Evolutionary conservation across 164 flowering plant genomes (phyloP), one percentile per base, ranked within the genome.

Genomic region (grape (Vitis vinifera)): DNA sequence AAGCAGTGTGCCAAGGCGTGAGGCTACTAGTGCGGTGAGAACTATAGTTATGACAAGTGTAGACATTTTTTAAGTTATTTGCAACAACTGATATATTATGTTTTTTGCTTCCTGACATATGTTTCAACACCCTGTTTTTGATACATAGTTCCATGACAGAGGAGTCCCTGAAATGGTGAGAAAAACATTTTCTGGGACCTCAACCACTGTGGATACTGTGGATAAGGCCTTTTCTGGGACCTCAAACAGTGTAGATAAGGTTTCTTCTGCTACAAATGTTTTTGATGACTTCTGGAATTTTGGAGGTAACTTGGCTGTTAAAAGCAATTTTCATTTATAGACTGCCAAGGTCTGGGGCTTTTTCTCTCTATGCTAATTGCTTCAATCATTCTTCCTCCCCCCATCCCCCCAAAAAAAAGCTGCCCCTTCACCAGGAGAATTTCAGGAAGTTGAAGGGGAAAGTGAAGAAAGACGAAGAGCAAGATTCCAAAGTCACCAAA

Each of bases 381-480:
- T 69, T 76, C 47, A 17, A 30, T 49, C 47, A 31, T 64, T 62
- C 16, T 70, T 78, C 29, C 53, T 71, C 68, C 44, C 44, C 68
- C 44, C 44, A 23, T 23, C 44, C 44, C 44, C 44, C 7, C 44
- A 0, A 37, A 37, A 37, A 59, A 74, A 63, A 86, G 89, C 57
- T 76, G 68, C 82, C 49, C 61, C 85, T 63, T 61, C 84, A 66
- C 71, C 81, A 52, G 91, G 78, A 77, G 89, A 80, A 60, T 92
- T 92, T 76, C 82, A 86, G 76, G 97, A 92, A 75, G 65, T 84
- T 60, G 86, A 85, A 14, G 98, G 97, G 56, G 98, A 91, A 82
- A 82, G 73, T 77, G 88, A 85, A 73, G 97, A 89, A 77, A 88
- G 97, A 80, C 79, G 93, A 65, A 85, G 55, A 79, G 92, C 92